phyloP scores from a whole-genome alignment of 805 yeast genomes.

The Yamadazyma paraphyllophila region DNA sequence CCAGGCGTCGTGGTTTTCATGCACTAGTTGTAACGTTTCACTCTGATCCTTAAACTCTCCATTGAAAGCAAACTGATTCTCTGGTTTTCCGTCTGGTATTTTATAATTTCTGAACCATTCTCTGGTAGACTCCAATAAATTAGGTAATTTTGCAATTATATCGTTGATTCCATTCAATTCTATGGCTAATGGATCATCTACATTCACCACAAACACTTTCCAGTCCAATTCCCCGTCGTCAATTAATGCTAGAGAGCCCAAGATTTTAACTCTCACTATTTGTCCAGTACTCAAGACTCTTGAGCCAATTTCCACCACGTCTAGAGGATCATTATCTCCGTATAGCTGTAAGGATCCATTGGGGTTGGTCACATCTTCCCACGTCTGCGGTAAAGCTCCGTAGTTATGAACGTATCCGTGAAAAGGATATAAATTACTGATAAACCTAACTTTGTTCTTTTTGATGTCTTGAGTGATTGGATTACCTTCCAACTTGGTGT shows the following conservation, averaged over 20 bases:
- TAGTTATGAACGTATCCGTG: constrained; percentile 86
- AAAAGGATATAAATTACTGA: constrained; percentile 76
- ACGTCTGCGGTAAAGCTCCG: constrained; percentile 89
- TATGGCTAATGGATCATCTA: constrained; percentile 81
- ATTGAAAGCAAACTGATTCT: constrained; percentile 93
- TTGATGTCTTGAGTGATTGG: constrained; percentile 81
- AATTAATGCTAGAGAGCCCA: constrained; percentile 91
- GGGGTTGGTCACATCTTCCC: constrained; percentile 86
- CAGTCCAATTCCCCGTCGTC: constrained; percentile 92
- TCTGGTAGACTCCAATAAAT: constrained; percentile 87
- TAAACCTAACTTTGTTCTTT: constrained; percentile 72
- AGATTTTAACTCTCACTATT: constrained; percentile 83
- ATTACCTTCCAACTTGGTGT: constrained; percentile 54
- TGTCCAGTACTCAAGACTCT: constrained; percentile 64
- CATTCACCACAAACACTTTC: constrained; percentile 87
- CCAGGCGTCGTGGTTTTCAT: constrained; percentile 87
- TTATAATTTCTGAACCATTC: constrained; percentile 99
- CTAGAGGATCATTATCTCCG: constrained; percentile 50
- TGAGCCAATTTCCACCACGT: constrained; percentile 85
- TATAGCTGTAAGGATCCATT: constrained; percentile 41
- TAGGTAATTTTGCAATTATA: constrained; percentile 86
- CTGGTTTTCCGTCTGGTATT: constrained; percentile 97
- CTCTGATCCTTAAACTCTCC: constrained; percentile 87
- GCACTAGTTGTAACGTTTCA: constrained; percentile 81
- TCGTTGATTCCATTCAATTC: constrained; percentile 89